Base-by-base conservation (phyloP, 257 asterid species). In the Ehretia macrophylla region DNA sequence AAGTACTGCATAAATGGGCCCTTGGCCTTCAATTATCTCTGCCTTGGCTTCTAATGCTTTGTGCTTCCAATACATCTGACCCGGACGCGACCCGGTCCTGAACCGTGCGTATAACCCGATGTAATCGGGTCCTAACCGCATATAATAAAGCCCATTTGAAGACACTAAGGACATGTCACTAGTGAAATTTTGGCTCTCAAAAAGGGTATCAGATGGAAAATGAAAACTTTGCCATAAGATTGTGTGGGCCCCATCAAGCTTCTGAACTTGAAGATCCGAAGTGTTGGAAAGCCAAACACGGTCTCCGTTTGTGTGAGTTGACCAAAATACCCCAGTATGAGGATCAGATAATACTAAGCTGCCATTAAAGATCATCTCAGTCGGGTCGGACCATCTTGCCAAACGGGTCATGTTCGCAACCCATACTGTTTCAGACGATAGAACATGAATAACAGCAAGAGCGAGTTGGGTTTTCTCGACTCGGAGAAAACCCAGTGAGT, bases 121-220 rank as follows among this genome's bases (percentile, higher is more conserved):
- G 66, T 51, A 84, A 74, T 92, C 64, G 5, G 76, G 66, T 5
- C 99, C 99, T 74, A 92, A 60, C 0, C 78, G 77, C 93, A 88
- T 74, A 1, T 86, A 79, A 73, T 92, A 92, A 56, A 84, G 75
- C 75, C 94, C 91, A 39, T 88, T 86, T 1, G 95, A 68, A 5
- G 99, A 88, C 45, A 73, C 71, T 0, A 92, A 56, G 13, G 72
- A 50, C 95, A 84, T 88, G 73, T 80, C 14, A 60, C 52, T 72
- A 0, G 85, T 84, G 84, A 92, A 84, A 63, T 81, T 88, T 32
- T 92, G 99, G 66, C 69, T 84, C 54, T 84, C 95, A 1, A 92
- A 87, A 46, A 92, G 95, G 77, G 99, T 92, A 67, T 92, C 85
- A 0, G 89, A 45, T 32, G 99, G 99, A 51, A 78, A 86, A 57